Base-by-base conservation (phyloP, 441 rosid species). In the Breynia disticha region DNA sequence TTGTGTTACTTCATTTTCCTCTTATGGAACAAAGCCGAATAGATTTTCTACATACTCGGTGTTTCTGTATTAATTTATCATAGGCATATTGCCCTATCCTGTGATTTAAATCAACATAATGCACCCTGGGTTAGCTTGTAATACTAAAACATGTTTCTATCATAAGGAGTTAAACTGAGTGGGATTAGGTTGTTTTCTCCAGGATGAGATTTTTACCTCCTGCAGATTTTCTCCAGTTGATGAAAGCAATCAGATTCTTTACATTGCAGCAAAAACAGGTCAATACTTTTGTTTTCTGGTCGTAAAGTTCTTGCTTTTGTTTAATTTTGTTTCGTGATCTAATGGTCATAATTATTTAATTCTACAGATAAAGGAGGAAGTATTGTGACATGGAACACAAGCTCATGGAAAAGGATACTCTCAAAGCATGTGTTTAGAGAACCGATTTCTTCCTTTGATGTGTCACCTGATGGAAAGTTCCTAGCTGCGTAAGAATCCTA, bases 161-260 rank as follows among this genome's bases (percentile, higher is more conserved):
- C 35, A 28, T 28, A 5, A 28, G 35, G 8, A 28, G 5, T 28
- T 5, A 28, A 19, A 20, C 44, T 16, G 50, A 37, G 20, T 46
- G 28, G 44, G 50, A 64, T 56, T 57, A 61, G 32, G 38, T 55
- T 55, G 24, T 57, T 48, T 35, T 53, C 64, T 60, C 58, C 83
- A 94, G 97, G 99, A 76, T 58, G 97, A 94, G 82, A 43, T 72
- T 48, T 87, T 90, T 73, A 79, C 81, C 63, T 80, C 54, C 53
- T 87, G 99, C 72, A 83, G 86, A 75, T 94, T 87, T 77, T 74
- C 83, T 21, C 77, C 69, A 53, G 65, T 59, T 60, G 63, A 49
- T 47, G 83, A 75, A 63, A 71, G 72, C 59, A 63, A 62, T 37
- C 75, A 61, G 62, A 67, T 83, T 69, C 81, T 94, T 46, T 82